Evolutionary conservation across 2,329 filamentous ascomycete species (phyloP), one percentile per base, ranked within the genome.

Genomic region (Cladosporium austrohemisphaericum): DNA sequence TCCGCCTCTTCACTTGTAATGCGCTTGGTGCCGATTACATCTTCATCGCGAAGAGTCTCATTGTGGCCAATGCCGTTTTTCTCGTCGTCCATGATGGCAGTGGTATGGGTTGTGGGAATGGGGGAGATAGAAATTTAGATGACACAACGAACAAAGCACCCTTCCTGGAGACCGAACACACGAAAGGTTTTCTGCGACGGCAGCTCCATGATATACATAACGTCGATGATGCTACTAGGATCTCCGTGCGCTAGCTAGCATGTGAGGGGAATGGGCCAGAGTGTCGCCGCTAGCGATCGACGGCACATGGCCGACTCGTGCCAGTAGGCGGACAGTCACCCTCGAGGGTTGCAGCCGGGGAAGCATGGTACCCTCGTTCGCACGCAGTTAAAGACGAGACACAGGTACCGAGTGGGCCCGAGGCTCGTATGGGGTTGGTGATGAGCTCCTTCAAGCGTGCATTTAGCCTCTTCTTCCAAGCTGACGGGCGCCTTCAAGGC

Each of bases 31-130:
- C 47, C 52, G 9, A 51, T 31, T 20, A 56, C 20, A 22, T 56
- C 52, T 45, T 56, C 52, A 45, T 56, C 54, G 50, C 49, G 43
- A 8, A 53, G 28, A n/a, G 26, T 18, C 32, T 53, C 52, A n/a
- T 53, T 23, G 37, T 56, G 52, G 16, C 41, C 52, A 13, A 52
- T 47, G 29, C 33, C 44, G 13, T 16, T 35, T 41, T 52, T 50
- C 4, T 41, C 20, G 35, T 31, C 25, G 33, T 47, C 44, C 44
- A 47, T 47, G 33, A 13, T 38, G 33, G 33, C 25, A n/a, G 19
- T 26, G 18, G 10, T 38, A 26, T 14, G 10, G 7, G 20, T 5
- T 23, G 20, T 16, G 14, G 19, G 9, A 7, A 33, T 36, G 23
- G 13, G 7, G 8, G n/a, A 26, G 41, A 18, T 14, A n/a, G 19